Evolutionary conservation across 345 rosid species (phyloP), one percentile per base, ranked within the genome.

Genomic region (Kernera saxatilis): DNA sequence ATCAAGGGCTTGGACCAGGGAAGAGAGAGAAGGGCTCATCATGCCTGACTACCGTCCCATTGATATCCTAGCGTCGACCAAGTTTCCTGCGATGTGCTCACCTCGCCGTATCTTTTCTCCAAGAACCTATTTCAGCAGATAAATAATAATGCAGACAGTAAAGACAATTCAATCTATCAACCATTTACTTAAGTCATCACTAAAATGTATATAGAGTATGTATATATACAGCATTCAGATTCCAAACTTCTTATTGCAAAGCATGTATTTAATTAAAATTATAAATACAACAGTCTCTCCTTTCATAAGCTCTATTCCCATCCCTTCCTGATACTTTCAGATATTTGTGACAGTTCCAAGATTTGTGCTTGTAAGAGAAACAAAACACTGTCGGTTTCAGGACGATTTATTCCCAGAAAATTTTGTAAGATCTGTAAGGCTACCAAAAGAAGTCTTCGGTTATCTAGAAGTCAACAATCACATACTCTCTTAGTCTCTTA

Each of bases 41-140:
- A 48, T 79, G 79, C 71, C 89, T 0, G 84, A 88, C 44, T 84
- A 82, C 59, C 72, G 73, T 14, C 59, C 88, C 44, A 76, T 88
- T 5, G 85, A 86, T 2, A 70, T 79, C 52, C 76, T 87, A 39
- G 81, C 90, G 69, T 88, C 91, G 1, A 90, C 89, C 2, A 77
- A 85, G 66, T 65, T 74, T n/a, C 70, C 57, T 44, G 87, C 85
- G 3, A 84, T 77, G 87, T 83, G 86, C 80, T 84, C 96, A 3
- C 92, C 96, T 0, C 80, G 88, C 8, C 80, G 85, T 54, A 84
- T 92, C 66, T 84, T 92, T 75, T 89, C 92, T 0, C 78, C 88
- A 9, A 79, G 78, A 39, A 84, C 75, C 39, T 72, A 77, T 54
- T 81, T 83, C 67, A 80, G 64, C 40, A 76, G 80, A 74, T 79